These are phyloP conservation scores for Ceratocystis eucalypticola DNA, from an alignment of 2,329 filamentous ascomycete species.

Conservation along the genomic window DNA sequence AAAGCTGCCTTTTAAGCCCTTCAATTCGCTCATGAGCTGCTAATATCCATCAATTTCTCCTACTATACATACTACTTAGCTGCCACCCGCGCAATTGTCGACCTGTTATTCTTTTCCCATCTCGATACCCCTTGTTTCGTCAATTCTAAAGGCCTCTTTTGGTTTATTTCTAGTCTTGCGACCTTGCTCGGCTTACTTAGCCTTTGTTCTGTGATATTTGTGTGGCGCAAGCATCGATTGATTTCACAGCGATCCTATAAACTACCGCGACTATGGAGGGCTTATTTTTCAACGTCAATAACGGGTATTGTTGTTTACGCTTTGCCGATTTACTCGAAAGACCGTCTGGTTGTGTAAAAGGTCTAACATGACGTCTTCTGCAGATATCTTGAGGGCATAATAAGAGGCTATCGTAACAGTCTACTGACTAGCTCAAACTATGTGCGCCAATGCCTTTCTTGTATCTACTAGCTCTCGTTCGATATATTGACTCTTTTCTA, in stretches of 20 bases:
- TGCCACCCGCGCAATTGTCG: not conserved
- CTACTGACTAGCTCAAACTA: slow-evolving; percentile 86
- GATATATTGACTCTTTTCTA: slow-evolving; percentile 43
- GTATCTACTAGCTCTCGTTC: not conserved
- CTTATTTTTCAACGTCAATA: slow-evolving; percentile 86
- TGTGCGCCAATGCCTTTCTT: slow-evolving; percentile 21
- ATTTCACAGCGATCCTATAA: slow-evolving; percentile 18
- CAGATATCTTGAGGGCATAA: slow-evolving; percentile 94
- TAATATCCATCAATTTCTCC: not conserved
- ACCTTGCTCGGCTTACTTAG: not conserved
- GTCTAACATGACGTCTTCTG: slow-evolving; percentile 7
- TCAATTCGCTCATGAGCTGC: slow-evolving; percentile 3
- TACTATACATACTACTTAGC: not conserved
- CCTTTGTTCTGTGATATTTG: slow-evolving; percentile 2
- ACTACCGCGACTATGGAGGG: slow-evolving; percentile 57
- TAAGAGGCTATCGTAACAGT: slow-evolving; percentile 89
- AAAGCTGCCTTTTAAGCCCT: not conserved
- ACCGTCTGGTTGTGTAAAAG: not conserved
- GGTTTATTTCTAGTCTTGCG: not conserved
- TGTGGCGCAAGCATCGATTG: slow-evolving; percentile 2
- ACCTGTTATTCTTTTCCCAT: not conserved
- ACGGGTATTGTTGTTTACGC: slow-evolving; percentile 47
- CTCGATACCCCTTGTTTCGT: not conserved
- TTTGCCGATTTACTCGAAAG: not conserved
- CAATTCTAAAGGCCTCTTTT: not conserved